A percentile compares a stretch with the other conserved stretches of the same genome.
Conservation (phyloP, 345 rosid genomes). For the Populus deltoides region DNA sequence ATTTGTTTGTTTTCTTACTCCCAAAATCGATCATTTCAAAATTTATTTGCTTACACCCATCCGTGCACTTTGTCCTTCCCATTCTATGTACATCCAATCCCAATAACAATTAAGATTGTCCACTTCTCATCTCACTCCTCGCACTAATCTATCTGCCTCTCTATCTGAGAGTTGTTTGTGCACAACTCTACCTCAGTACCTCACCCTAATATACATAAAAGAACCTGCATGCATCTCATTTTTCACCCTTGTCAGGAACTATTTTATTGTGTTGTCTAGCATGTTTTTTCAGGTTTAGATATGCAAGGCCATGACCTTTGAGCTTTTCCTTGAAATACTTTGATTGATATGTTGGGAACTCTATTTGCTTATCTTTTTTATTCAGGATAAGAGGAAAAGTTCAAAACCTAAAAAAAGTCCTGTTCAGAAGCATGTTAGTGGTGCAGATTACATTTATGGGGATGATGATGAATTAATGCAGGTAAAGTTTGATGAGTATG, state of each 20-base stretch:
- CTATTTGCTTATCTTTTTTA: not conserved
- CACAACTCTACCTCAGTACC: not conserved
- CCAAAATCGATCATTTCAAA: not conserved
- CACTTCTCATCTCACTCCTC: no score
- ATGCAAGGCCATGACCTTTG: not conserved
- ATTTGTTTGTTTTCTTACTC: not conserved
- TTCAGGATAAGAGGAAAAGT: conserved; percentile 39
- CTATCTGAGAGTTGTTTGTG: not conserved
- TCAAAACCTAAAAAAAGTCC: conserved; percentile 35
- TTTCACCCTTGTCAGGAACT: no score
- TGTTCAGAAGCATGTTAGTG: conserved; percentile 20
- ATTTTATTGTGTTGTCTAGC: not conserved
- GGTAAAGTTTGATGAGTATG: conserved; percentile 30
- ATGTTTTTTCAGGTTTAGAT: no score
- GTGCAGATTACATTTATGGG: conserved; percentile 29
- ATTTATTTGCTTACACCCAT: not conserved
- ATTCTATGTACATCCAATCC: not conserved
- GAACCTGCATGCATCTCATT: no score
- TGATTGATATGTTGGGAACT: not conserved
- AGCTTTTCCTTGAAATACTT: not conserved
- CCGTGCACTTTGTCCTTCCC: not conserved
- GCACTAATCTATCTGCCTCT: no score
- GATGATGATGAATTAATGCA: conserved; percentile 52
- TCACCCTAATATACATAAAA: no score
- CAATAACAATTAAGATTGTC: no score